Evolutionary conservation across 345 rosid genomes (phyloP), one percentile per base, ranked within the genome.

Genomic region (Sisymbrium irio): DNA sequence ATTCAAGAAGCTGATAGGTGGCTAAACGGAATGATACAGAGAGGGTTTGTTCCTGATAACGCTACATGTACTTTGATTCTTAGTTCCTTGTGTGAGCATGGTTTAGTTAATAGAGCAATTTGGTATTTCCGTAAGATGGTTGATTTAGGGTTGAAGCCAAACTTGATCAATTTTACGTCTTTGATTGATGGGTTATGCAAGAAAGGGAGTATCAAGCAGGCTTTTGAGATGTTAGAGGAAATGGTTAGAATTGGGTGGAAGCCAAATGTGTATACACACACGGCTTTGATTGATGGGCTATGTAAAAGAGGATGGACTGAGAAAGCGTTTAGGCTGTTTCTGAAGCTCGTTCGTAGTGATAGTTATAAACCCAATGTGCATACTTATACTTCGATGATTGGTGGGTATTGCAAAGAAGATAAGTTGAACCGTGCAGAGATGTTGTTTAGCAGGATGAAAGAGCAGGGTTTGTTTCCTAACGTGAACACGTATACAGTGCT

Each of bases 271-370:
- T 91, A 91, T 63, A 90, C 96, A 11, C 98, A 91, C 65, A 89
- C 93, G 0, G 82, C 76, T 39, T 78, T 94, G 66, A 89, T 91
- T 63, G 91, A 94, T 53, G 97, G 96, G 51, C 74, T 94, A 45
- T 91, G 98, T 78, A 91, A 83, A 85, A 91, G 89, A 71, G 89
- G 96, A 8, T 91, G 96, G 98, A 94, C 90, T 6, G 98, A 93
- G 60, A 93, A 87, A 81, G 97, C 93, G 37, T 94, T 91, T 67
- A 88, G 97, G 70, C 67, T 91, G 75, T 94, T 94, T 39, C 77
- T 94, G 76, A 91, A 91, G 86, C 93, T 89, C 13, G 90, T 89
- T 64, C 85, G 88, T 67, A 93, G 93, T 72, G 89, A 88, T 44
- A 79, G 36, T 71, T 85, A 93, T 82, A 89, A 88, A 78, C 96